These are phyloP conservation scores for Panicum hallii DNA, from an alignment of 202 grass and related monocot species.

Conservation along the genomic window DNA sequence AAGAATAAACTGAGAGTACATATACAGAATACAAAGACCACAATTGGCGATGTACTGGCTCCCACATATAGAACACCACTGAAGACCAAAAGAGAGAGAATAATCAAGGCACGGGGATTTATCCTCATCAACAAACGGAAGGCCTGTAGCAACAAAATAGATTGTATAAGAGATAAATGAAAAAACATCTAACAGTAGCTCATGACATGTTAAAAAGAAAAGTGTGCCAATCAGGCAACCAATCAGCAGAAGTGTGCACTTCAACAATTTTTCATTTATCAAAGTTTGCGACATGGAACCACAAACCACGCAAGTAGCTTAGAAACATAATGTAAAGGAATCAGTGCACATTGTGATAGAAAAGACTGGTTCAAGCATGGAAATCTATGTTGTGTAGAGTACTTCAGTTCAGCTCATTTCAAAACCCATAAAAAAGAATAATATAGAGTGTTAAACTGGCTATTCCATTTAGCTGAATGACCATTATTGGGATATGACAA, in stretches of 20 bases:
- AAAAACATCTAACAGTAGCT: neutral
- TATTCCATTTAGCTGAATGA: slow-evolving; percentile 3
- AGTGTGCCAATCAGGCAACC: neutral
- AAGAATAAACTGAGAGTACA: slow-evolving; percentile 96
- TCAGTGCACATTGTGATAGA: neutral
- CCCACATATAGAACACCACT: slow-evolving; percentile 85
- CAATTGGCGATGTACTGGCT: slow-evolving; percentile 88
- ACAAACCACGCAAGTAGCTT: neutral
- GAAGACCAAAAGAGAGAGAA: slow-evolving; percentile 69
- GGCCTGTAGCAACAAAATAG: slow-evolving; percentile 65
- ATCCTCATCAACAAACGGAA: slow-evolving; percentile 85
- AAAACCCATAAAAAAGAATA: slow-evolving; percentile 3
- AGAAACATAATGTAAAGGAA: neutral
- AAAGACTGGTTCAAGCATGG: neutral
- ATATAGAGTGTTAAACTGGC: neutral
- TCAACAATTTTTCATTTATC: slow-evolving; percentile 10
- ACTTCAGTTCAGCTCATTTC: neutral
- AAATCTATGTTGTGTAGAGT: slow-evolving; percentile 9
- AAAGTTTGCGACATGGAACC: neutral
- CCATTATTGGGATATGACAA: neutral
- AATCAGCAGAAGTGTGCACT: slow-evolving; percentile 22
- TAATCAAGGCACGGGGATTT: slow-evolving; percentile 80
- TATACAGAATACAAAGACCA: slow-evolving; percentile 95
- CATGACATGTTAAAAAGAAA: slow-evolving; percentile 19
- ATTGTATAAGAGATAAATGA: neutral